These are phyloP conservation scores for Bertia moriformis DNA, from an alignment of 2,329 filamentous ascomycete species.

Conservation along the genomic window DNA sequence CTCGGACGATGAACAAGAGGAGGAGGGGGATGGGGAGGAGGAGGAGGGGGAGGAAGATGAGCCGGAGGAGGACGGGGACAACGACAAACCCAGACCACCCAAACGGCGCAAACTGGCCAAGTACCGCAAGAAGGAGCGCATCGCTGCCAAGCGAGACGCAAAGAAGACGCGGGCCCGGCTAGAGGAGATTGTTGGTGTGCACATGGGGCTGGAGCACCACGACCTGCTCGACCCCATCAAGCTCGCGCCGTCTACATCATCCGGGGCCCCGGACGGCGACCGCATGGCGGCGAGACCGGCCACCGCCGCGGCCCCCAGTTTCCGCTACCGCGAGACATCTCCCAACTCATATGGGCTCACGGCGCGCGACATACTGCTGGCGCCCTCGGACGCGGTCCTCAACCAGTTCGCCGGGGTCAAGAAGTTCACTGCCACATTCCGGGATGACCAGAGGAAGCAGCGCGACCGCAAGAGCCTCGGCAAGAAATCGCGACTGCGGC, in stretches of 20 bases:
- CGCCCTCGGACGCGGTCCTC: slow-evolving; percentile 70
- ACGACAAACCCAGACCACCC: slow-evolving; percentile 21
- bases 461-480: slow-evolving; percentile 76
- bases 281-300: too few relatives aligned
- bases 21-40: slow-evolving; percentile 16
- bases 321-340: slow-evolving; percentile 90
- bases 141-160: slow-evolving; percentile 52
- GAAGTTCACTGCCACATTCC: slow-evolving; percentile 81
- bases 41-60: slow-evolving; percentile 10
- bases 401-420: slow-evolving; percentile 89
- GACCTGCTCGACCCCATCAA: slow-evolving; percentile 38
- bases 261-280: slow-evolving; percentile 9
- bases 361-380: slow-evolving; percentile 73
- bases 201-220: slow-evolving; percentile 59
- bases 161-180: slow-evolving; percentile 71
- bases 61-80: slow-evolving; percentile 23
- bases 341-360: slow-evolving; percentile 83
- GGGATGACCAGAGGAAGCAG: slow-evolving; percentile 76
- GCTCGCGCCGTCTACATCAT: slow-evolving; percentile 25
- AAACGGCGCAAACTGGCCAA: slow-evolving; percentile 47
- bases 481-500: slow-evolving; percentile 78
- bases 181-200: slow-evolving; percentile 71
- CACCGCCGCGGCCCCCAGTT: slow-evolving; percentile 26
- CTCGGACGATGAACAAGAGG: slow-evolving; percentile 38
- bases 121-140: slow-evolving; percentile 42